Evolutionary conservation across 805 yeast genomes (phyloP), one percentile per base, ranked within the genome.

Genomic region (Candida railenensis): DNA sequence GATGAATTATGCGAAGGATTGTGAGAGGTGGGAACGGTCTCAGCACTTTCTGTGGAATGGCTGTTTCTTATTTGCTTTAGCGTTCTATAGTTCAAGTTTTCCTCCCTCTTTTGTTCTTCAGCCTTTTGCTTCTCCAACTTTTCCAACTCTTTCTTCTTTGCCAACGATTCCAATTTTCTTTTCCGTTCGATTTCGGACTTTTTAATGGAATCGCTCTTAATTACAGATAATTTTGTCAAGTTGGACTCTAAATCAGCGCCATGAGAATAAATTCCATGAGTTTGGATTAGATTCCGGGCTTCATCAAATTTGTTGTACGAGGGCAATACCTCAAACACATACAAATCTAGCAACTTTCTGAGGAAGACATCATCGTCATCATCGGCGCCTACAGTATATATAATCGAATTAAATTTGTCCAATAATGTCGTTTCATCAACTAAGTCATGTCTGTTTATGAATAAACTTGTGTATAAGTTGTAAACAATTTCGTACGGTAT

Each of bases 281-380:
- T 53, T n/a, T 53, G 52, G n/a, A 66, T 56, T 8, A 70, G 52
- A 25, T 22, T 46, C 34, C 43, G 52, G 2, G 77, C 69, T 22
- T 62, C 59, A 4, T 53, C 54, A 37, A 58, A 62, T 28, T 58
- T 51, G 33, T 64, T 63, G 15, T 57, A 48, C 11, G 58, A 59
- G 1, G 74, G 69, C 39, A 69, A 59, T 2, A 71, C 61, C 47
- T 70, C 67, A 49, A 62, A 67, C 15, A 66, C 63, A 46, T 61
- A 63, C 48, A 70, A 55, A 22, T 71, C 70, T 7, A 62, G 43
- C 37, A 69, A 51, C 40, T 64, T 58, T 20, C 51, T 52, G 36
- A 56, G 47, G 44, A 54, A 58, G 18, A 52, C 56, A 8, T 54
- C 55, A 12, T 25, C 38, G 2, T 44, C 36, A 15, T 4, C 5